phyloP scores from a whole-genome alignment of 805 yeast genomes.

The Starmerella scarabaei region DNA sequence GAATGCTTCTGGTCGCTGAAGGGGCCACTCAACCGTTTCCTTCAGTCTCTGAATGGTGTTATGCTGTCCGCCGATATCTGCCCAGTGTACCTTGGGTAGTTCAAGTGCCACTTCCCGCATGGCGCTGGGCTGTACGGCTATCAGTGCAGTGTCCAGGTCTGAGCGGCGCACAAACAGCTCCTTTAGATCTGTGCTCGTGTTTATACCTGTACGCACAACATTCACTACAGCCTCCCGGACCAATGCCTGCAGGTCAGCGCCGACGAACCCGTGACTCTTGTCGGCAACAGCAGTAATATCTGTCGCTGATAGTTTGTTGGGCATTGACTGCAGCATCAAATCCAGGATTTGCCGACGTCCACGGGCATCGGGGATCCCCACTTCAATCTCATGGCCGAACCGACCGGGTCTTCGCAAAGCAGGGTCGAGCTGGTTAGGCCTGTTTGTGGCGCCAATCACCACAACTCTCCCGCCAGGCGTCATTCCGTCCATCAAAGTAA shows the following conservation, averaged over 20 bases:
- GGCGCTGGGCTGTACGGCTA: constrained; percentile 85
- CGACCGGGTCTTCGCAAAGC: constrained; percentile 85
- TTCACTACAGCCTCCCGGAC: constrained; percentile 80
- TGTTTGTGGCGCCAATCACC: constrained; percentile 92
- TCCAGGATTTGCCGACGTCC: constrained; percentile 62
- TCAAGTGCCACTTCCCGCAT: constrained; percentile 93
- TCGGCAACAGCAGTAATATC: constrained; percentile 54
- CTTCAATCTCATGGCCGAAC: constrained; percentile 78
- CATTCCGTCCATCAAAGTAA: constrained; percentile 97
- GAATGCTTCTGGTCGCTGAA: constrained; percentile 70
- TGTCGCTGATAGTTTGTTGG: constrained; percentile 39
- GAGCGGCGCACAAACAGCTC: constrained; percentile 36
- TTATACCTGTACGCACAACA: constrained; percentile 54
- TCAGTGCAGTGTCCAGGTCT: constrained; percentile 60
- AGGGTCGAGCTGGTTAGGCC: constrained; percentile 96
- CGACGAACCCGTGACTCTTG: constrained; percentile 93
- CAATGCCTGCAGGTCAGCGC: constrained; percentile 84
- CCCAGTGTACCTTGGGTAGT: constrained; percentile 88
- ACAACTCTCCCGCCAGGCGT: constrained; percentile 97
- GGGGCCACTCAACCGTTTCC: constrained; percentile 87
- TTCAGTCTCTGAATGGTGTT: constrained; percentile 63
- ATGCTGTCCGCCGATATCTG: constrained; percentile 92
- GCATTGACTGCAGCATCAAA: constrained; percentile 49
- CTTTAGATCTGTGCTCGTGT: constrained; percentile 14
- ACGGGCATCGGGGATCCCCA: constrained; percentile 80